Evolutionary conservation across 306 rosid genomes (phyloP).

Genomic region (Fagus sylvatica): DNA sequence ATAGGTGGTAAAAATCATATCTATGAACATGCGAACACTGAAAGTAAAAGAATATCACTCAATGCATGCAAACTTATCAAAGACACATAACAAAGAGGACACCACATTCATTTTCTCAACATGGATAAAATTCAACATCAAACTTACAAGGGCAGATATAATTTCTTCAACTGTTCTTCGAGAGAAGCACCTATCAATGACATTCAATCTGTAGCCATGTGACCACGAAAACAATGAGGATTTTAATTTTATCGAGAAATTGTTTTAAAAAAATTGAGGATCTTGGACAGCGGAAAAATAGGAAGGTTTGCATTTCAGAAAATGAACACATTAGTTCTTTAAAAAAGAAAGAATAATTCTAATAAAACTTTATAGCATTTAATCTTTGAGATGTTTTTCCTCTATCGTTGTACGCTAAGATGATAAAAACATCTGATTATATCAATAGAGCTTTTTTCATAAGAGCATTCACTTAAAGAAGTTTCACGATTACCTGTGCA

Average conservation of each 20-base stretch:
- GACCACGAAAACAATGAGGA: slow-evolving; percentile 11
- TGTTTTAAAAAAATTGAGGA: background rate
- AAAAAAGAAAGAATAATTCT: background rate
- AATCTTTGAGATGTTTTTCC: background rate
- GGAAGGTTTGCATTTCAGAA: background rate
- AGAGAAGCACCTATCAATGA: slow-evolving; percentile 85
- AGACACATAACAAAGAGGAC: background rate
- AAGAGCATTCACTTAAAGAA: no score
- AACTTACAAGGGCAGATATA: slow-evolving; percentile 75
- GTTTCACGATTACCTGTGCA: no score
- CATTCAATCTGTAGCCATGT: slow-evolving; percentile 54
- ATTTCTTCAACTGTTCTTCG: slow-evolving; percentile 70
- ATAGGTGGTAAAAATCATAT: slow-evolving; percentile 8
- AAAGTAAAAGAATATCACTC: background rate
- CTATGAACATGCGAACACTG: slow-evolving; percentile 11
- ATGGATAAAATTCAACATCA: slow-evolving; percentile 12
- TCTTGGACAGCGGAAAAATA: background rate
- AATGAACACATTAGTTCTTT: background rate
- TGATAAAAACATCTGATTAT: background rate
- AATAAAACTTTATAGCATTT: background rate
- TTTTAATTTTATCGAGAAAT: background rate
- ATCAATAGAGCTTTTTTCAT: background rate
- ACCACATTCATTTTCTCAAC: background rate
- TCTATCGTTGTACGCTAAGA: background rate
- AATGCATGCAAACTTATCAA: background rate